Conservation (phyloP, 768 basidiomycete species). For the Pulveroboletus sp. region DNA sequence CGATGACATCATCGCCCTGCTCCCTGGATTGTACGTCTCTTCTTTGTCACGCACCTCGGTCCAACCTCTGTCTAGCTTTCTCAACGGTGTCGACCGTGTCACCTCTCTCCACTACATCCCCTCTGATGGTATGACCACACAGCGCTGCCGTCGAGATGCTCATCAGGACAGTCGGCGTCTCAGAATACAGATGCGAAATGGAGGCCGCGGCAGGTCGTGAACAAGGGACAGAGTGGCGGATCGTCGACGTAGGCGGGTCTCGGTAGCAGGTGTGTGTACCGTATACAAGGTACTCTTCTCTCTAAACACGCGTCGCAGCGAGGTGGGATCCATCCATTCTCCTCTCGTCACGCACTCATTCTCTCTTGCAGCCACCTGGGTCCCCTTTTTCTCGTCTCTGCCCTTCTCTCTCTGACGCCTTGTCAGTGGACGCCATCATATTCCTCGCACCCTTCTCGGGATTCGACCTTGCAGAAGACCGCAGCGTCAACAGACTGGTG, state of each 20-base stretch:
- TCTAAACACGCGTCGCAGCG: constrained; percentile 26
- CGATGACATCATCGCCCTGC: constrained; percentile 43
- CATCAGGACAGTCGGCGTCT: constrained; percentile 68
- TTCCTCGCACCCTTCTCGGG: constrained; percentile 60
- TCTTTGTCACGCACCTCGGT: neutral
- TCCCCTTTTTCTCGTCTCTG: no score
- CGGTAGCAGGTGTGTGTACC: constrained; percentile 43
- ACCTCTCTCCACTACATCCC: constrained; percentile 44
- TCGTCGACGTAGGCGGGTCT: constrained; percentile 53
- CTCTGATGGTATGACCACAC: constrained; percentile 39
- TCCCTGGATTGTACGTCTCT: constrained; percentile 43
- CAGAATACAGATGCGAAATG: constrained; percentile 83
- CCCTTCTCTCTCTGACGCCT: no score
- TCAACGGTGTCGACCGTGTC: constrained; percentile 50
- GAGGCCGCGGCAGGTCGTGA: constrained; percentile 53
- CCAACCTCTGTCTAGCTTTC: constrained; percentile 34
- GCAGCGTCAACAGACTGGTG: constrained; percentile 49
- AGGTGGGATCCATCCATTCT: constrained; percentile 25
- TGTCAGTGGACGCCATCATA: constrained; percentile 48
- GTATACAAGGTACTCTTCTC: neutral
- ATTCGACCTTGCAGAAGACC: constrained; percentile 54
- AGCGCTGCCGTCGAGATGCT: neutral
- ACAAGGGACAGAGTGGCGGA: constrained; percentile 52
- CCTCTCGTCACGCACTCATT: constrained; percentile 9
- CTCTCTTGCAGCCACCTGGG: neutral